Conservation (phyloP, 306 rosid genomes). For the Herpetospermum pedunculosum region DNA sequence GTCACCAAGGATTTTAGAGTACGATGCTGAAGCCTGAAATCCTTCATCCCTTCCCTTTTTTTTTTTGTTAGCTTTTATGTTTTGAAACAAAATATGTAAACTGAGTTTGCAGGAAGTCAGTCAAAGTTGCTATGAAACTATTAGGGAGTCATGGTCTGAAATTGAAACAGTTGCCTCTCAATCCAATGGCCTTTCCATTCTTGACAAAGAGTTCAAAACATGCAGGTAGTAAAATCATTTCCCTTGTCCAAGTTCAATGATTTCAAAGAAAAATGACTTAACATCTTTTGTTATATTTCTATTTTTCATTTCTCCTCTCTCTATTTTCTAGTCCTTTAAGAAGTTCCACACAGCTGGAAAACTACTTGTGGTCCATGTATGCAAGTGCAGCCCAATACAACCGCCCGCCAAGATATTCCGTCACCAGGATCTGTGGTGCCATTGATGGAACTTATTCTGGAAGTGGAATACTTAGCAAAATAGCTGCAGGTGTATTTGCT, state of each 20-base stretch:
- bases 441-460: constrained; percentile 34
- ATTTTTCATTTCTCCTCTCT: background rate
- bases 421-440: constrained; percentile 37
- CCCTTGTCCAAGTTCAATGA: background rate
- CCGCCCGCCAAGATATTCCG: constrained; percentile 43
- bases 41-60: background rate
- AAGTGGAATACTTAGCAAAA: constrained; percentile 24
- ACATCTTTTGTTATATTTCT: background rate
- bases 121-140: constrained; percentile 44
- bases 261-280: background rate
- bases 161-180: constrained; percentile 36
- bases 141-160: constrained; percentile 45
- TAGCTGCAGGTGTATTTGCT: constrained; percentile 50
- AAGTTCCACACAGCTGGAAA: constrained; percentile 20
- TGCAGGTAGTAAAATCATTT: constrained; percentile 13
- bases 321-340: constrained; percentile 28
- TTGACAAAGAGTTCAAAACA: constrained; percentile 38
- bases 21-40: background rate
- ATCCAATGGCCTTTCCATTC: constrained; percentile 37
- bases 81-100: background rate
- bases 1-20: constrained; percentile 58
- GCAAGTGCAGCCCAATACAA: constrained; percentile 45
- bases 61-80: background rate
- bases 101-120: constrained; percentile 42
- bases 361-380: constrained; percentile 18